Base-by-base conservation (phyloP, 2,329 filamentous ascomycete genomes). In the Monascus ruber region DNA sequence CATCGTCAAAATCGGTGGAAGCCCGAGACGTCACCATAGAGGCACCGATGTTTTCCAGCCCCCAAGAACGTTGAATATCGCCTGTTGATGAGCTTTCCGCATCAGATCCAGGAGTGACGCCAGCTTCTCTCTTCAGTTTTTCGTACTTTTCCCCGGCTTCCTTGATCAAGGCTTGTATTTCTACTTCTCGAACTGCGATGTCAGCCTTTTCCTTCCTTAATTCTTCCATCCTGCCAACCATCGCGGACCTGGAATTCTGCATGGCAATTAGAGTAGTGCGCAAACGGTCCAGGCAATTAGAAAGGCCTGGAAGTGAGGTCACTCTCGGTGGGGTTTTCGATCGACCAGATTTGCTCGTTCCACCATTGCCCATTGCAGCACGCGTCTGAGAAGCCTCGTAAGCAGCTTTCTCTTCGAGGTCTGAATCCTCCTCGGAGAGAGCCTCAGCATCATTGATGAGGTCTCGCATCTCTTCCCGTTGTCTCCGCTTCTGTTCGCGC, bases 331-430 rank as follows among this genome's bases (percentile, higher is more conserved):
- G 83, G 2, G 79, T 79, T 41, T 71, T 77, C 10, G 68, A 62
- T 32, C 69, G 56, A 35, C 56, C 46, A 28, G 46, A 46, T 32
- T 37, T 42, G 37, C 45, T 48, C 44, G 63, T 61, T 39, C 64
- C 64, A 31, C 66, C 50, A 34, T 60, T 59, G 34, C 65, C 88
- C 66, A 91, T 82, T n/a, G 86, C 89, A 3, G 85, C 83, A 17
- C 83, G 76, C 6, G 85, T 88, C 65, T 96, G 89, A 4, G 85
- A 81, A 7, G 79, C 77, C 60, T 94, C 88, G 63, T 94, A 96
- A 0, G 85, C 88, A 2, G 82, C 85, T 41, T 80, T 79, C 10
- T 75, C 66, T 48, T 76, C 75, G 31, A 71, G 60, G 45, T 80
- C 76, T 1, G 73, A 76, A 46, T 89, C 84, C 33, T 65, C 78